Conservation (phyloP, 73 alveolate species). For the Strombidium stylifer region DNA sequence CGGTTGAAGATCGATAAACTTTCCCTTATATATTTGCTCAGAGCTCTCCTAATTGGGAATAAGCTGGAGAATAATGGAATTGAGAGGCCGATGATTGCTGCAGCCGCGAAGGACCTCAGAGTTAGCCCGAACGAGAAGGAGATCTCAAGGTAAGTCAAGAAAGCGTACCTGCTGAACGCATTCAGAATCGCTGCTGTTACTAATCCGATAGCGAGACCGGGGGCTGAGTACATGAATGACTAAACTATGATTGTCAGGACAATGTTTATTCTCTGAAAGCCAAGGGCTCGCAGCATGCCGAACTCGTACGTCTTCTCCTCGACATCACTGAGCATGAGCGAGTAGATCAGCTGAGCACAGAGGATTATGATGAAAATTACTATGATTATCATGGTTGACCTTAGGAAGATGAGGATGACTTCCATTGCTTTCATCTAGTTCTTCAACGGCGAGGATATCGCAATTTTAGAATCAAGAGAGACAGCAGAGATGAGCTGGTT, state of each 20-base stretch:
- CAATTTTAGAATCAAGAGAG: conserved; percentile 20
- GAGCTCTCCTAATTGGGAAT: conserved; percentile 80
- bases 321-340: conserved; percentile 85
- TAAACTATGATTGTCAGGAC: conserved; percentile 52
- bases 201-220: conserved; percentile 77
- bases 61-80: conserved; percentile 75
- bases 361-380: conserved; percentile 72
- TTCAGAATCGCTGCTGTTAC: conserved; percentile 38
- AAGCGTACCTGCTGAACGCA: not conserved
- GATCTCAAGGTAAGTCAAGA: not conserved
- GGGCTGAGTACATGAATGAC: conserved; percentile 76
- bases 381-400: conserved; percentile 64
- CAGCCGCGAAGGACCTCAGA: conserved; percentile 44
- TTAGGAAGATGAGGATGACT: conserved; percentile 52
- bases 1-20: conserved; percentile 75
- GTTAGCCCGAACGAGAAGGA: conserved; percentile 36
- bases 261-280: conserved; percentile 61
- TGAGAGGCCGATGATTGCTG: conserved; percentile 68
- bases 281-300: conserved; percentile 94
- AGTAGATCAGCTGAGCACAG: conserved; percentile 75
- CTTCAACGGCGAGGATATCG: conserved; percentile 38
- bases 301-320: conserved; percentile 92
- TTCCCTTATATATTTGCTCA: conserved; percentile 77
- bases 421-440: conserved; percentile 3
- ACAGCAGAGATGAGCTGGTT: conserved; percentile 20